Conservation (phyloP, 1,284 basidiomycete genomes). For the Papiliotrema fonsecae region DNA sequence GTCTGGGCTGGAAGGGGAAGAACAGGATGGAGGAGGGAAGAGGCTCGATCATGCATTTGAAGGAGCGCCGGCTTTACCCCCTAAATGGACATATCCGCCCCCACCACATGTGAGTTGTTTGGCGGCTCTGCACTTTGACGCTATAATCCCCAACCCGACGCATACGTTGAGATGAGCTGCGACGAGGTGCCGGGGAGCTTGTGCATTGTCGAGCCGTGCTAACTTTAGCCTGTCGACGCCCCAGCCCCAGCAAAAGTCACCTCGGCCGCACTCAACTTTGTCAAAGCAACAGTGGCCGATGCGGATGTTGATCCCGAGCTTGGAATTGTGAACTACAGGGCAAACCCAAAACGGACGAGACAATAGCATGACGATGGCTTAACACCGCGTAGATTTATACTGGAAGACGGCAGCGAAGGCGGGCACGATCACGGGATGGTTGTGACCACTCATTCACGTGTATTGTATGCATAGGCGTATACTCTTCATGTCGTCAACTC, state of each 20-base stretch:
- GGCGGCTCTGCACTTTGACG: background rate
- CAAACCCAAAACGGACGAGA: conserved; percentile 3
- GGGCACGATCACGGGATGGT: background rate
- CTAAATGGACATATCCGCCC: conserved; percentile 34
- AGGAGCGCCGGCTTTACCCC: conserved; percentile 31
- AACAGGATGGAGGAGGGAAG: background rate
- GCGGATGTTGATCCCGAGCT: conserved; percentile 44
- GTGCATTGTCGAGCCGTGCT: background rate
- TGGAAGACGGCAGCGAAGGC: no score
- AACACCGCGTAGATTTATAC: no score
- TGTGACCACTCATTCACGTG: no score
- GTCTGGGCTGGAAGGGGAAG: background rate
- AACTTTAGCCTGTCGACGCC: background rate
- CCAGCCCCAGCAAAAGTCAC: conserved; percentile 19
- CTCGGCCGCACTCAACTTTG: conserved; percentile 37
- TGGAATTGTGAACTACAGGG: conserved; percentile 42
- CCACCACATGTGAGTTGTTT: conserved; percentile 11
- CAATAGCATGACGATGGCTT: background rate
- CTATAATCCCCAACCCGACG: no score
- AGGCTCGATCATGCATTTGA: conserved; percentile 27
- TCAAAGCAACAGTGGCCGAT: conserved; percentile 41
- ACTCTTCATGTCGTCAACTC: no score
- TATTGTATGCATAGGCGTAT: no score
- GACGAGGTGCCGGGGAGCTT: no score
- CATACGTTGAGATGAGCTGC: no score